Conservation (phyloP, 495 filamentous ascomycete genomes). For the Podospora comata region DNA sequence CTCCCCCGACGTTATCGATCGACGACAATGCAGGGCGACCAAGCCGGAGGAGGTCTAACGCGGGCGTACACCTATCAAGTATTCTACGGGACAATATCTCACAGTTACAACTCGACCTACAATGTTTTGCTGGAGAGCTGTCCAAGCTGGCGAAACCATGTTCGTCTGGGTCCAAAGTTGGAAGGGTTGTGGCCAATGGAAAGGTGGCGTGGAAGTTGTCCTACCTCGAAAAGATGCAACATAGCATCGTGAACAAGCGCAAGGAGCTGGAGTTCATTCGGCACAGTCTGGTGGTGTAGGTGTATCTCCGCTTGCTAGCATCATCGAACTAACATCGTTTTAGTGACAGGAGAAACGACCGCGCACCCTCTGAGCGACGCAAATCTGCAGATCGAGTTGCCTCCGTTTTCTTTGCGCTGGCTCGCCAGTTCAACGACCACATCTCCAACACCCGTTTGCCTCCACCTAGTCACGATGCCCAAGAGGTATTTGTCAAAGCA, state of each 20-base stretch:
- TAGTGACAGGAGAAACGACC: background rate
- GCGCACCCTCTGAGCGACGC: background rate
- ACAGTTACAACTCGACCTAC: constrained; percentile 12
- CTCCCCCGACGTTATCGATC: background rate
- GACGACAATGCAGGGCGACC: background rate
- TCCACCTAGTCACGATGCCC: background rate
- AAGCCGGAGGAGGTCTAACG: background rate
- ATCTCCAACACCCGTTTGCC: constrained; percentile 7
- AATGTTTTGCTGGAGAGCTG: constrained; percentile 6
- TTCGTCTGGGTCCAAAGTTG: background rate
- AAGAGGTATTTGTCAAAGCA: constrained; percentile 10
- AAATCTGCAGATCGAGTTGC: background rate
- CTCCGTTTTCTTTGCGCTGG: background rate
- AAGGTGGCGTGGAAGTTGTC: constrained; percentile 11
- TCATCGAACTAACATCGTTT: background rate
- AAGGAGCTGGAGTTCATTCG: constrained; percentile 11
- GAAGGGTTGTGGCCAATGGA: background rate
- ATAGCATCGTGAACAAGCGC: constrained; percentile 10
- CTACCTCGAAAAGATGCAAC: constrained; percentile 14
- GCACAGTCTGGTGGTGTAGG: constrained; percentile 10
- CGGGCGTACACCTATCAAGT: constrained; percentile 4
- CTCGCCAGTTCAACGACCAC: background rate
- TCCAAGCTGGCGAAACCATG: background rate
- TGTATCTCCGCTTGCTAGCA: background rate
- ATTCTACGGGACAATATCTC: constrained; percentile 11